Evolutionary conservation across 768 basidiomycete species (phyloP).

Genomic region (Neoboletus brunneissimus): DNA sequence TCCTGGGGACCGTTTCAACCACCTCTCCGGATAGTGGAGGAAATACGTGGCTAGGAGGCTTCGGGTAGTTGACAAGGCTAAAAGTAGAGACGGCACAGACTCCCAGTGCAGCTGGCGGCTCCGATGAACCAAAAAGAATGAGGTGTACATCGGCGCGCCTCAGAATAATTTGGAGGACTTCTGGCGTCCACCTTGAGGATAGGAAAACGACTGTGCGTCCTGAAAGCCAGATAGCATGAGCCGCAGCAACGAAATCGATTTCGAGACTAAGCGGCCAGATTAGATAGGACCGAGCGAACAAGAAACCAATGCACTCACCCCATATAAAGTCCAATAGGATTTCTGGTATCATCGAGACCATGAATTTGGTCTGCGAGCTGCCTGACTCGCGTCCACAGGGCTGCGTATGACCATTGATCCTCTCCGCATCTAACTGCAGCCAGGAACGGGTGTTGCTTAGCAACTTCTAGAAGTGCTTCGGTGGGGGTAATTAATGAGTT

Average conservation of each 20-base stretch:
- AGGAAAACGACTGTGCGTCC: conserved; percentile 30
- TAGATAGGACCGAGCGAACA: background rate
- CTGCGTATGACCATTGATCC: conserved; percentile 28
- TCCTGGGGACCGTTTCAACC: conserved; percentile 11
- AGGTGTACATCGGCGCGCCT: conserved; percentile 22
- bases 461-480: conserved; percentile 31
- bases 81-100: conserved; percentile 21
- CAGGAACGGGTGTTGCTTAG: conserved; percentile 28
- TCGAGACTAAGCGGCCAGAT: conserved; percentile 19
- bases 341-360: conserved; percentile 20
- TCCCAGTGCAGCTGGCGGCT: conserved; percentile 9
- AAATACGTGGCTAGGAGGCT: conserved; percentile 9
- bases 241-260: conserved; percentile 27
- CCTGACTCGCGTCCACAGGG: conserved; percentile 28
- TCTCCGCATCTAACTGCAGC: conserved; percentile 11
- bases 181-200: conserved; percentile 24
- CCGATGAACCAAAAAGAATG: conserved; percentile 18
- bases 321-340: conserved; percentile 28
- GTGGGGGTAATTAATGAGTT: conserved; percentile 25
- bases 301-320: conserved; percentile 10
- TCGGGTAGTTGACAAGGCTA: conserved; percentile 9
- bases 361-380: conserved; percentile 25
- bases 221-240: conserved; percentile 30
- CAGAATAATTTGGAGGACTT: conserved; percentile 22
- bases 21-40: conserved; percentile 16